phyloP scores from a whole-genome alignment of 192 early-diverging fungal genomes.

The Linnemannia schmuckeri region DNA sequence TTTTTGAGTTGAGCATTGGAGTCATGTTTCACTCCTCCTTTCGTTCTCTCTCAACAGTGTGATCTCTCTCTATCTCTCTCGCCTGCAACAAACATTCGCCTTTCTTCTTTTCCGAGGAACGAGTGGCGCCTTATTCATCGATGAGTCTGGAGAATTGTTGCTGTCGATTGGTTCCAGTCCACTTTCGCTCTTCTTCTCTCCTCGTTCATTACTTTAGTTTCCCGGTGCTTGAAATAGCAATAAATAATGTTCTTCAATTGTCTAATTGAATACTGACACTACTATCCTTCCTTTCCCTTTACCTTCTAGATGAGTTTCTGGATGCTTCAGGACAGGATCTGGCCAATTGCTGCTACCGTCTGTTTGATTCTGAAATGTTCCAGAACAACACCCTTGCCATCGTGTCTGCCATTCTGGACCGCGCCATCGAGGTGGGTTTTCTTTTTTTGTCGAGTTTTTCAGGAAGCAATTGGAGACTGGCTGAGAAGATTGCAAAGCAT shows the following conservation, averaged over 20 bases:
- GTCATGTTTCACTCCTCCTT: not conserved
- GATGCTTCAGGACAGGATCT: slow-evolving; percentile 52
- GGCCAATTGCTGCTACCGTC: slow-evolving; percentile 61
- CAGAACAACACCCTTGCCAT: slow-evolving; percentile 41
- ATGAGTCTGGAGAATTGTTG: not conserved
- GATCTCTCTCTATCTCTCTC: not conserved
- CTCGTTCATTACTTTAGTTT: not conserved
- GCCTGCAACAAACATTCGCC: not conserved
- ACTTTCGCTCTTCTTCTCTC: not conserved
- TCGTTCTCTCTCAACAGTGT: not conserved
- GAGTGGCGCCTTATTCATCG: not conserved
- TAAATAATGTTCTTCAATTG: not conserved
- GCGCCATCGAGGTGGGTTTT: slow-evolving; percentile 41
- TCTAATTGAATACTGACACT: not conserved
- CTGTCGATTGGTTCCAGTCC: not conserved
- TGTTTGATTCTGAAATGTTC: slow-evolving; percentile 66
- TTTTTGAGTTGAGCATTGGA: not conserved
- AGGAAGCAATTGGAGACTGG: not conserved
- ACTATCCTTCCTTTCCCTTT: slow-evolving; percentile 1
- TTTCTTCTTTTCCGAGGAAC: not conserved
- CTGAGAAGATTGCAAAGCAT: not conserved
- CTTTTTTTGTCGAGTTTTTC: not conserved
- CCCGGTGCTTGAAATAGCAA: not conserved
- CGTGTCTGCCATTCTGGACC: slow-evolving; percentile 31
- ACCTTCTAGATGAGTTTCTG: slow-evolving; percentile 61